phyloP scores from a whole-genome alignment of 2,329 filamentous ascomycete genomes.

The Diaporthe citriasiana region DNA sequence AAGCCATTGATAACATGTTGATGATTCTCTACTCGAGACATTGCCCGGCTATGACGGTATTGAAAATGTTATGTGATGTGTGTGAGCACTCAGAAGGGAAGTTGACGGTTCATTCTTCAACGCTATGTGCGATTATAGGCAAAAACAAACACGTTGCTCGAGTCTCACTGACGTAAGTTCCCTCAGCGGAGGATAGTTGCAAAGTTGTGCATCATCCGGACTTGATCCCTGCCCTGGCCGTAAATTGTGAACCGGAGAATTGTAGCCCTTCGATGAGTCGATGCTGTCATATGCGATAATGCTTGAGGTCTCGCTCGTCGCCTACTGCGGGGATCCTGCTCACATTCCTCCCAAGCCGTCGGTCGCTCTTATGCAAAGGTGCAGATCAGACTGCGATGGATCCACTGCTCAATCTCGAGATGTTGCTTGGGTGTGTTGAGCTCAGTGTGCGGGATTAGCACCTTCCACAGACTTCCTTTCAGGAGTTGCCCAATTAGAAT shows the following conservation, averaged over 20 bases:
- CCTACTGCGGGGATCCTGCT: neutral
- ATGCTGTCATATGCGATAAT: neutral
- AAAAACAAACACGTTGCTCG: neutral
- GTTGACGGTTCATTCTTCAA: neutral
- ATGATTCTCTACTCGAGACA: neutral
- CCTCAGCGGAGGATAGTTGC: neutral
- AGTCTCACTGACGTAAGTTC: neutral
- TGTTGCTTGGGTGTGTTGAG: neutral
- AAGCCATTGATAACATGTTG: neutral
- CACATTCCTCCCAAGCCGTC: too few relatives aligned
- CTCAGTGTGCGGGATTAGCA: neutral
- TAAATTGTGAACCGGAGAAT: too few relatives aligned
- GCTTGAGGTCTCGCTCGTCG: neutral
- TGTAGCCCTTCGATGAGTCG: neutral
- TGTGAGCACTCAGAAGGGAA: neutral
- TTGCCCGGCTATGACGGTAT: neutral
- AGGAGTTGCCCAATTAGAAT: too few relatives aligned
- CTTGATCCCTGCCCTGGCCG: too few relatives aligned
- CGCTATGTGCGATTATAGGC: too few relatives aligned
- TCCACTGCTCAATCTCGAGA: neutral
- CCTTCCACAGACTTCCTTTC: too few relatives aligned
- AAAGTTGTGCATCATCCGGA: neutral
- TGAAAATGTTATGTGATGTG: neutral
- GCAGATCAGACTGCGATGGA: neutral
- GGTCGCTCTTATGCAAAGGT: neutral